phyloP scores from a whole-genome alignment of 805 yeast species.

The Candida coquimbonensis region DNA sequence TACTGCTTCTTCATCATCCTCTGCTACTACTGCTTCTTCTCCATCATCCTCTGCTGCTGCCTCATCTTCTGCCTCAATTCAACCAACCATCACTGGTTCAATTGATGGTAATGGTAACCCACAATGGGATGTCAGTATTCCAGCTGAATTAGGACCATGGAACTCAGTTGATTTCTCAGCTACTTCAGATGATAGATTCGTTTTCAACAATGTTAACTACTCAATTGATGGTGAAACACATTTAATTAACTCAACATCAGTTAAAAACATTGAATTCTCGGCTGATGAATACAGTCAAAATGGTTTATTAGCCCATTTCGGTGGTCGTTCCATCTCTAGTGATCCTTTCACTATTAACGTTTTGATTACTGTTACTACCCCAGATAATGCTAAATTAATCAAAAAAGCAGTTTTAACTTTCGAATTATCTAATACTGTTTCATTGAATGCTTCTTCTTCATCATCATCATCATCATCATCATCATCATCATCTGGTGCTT shows the following conservation, averaged over 20 bases:
- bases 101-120: neutral
- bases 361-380: constrained; percentile 4
- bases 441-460: neutral
- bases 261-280: neutral
- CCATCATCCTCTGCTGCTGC: neutral
- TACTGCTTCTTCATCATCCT: neutral
- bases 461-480: neutral
- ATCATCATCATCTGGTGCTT: neutral
- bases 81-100: constrained; percentile 1
- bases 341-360: constrained; percentile 1
- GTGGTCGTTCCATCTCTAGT: constrained; percentile 1
- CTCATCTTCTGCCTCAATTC: neutral
- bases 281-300: neutral
- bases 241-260: neutral
- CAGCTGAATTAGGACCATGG: neutral
- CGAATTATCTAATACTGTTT: constrained; percentile 4
- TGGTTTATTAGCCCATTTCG: neutral
- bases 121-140: constrained; percentile 1
- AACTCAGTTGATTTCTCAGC: neutral
- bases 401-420: constrained; percentile 4
- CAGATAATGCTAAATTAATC: constrained; percentile 7
- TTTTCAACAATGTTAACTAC: neutral
- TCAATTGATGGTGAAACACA: neutral
- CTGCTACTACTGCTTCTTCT: neutral
- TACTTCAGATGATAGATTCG: neutral